Conservation (phyloP, 805 yeast species). For the Candida peoriensis region DNA sequence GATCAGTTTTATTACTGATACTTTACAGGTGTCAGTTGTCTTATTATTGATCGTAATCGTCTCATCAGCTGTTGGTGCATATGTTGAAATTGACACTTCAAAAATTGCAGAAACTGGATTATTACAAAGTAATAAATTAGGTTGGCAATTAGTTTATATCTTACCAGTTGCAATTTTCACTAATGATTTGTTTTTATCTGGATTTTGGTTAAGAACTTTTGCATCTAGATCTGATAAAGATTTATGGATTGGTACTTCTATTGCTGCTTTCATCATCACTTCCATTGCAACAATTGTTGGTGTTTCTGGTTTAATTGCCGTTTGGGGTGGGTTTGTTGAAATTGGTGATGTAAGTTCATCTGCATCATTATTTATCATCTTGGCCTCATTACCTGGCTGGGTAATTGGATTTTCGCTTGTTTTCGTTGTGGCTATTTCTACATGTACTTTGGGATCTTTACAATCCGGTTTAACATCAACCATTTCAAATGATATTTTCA, state of each 20-base stretch:
- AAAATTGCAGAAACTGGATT: conserved; percentile 60
- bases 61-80: conserved; percentile 71
- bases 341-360: conserved; percentile 45
- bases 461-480: conserved; percentile 88
- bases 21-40: conserved; percentile 76
- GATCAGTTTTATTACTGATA: conserved; percentile 83
- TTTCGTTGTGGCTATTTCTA: conserved; percentile 67
- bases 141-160: conserved; percentile 88
- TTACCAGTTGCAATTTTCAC: conserved; percentile 82
- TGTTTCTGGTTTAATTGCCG: conserved; percentile 79
- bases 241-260: conserved; percentile 64
- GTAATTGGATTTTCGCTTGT: conserved; percentile 77
- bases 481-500: conserved; percentile 82
- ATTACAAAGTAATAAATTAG: conserved; percentile 61
- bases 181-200: conserved; percentile 85
- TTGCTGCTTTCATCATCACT: conserved; percentile 67
- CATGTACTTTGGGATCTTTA: conserved; percentile 84
- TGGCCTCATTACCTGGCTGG: conserved; percentile 78
- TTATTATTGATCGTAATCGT: conserved; percentile 63
- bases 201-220: conserved; percentile 92
- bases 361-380: conserved; percentile 66
- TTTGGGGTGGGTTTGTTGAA: conserved; percentile 73
- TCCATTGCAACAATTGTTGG: conserved; percentile 70
- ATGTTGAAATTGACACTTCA: conserved; percentile 56
- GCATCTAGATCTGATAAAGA: conserved; percentile 79